Base-by-base conservation (phyloP, 2,329 filamentous ascomycete species). In the Dichotomopilus funicola region DNA sequence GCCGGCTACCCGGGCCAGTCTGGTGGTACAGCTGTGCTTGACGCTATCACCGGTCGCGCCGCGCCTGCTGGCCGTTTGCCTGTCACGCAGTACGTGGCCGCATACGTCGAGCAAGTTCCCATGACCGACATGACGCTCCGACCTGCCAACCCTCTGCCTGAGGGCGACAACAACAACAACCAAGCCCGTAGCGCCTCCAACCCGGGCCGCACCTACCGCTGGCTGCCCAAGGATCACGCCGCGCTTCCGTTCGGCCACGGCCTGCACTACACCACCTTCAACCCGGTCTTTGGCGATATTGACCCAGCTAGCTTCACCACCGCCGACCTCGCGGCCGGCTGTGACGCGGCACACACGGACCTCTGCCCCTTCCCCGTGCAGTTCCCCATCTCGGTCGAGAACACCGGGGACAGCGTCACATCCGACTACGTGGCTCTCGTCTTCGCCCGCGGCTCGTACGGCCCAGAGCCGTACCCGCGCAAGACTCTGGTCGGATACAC, bases 1-100 rank as follows among this genome's bases (percentile, higher is more conserved):
- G 78, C 72, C 0, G 78, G 80, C 0, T 84, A 80, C 57, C 81
- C 82, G 0, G 81, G 81, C 1, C 81, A 85, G 66, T 75, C 77
- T 36, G 82, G 82, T 34, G 82, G 82, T 5, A 68, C 68, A 6
- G 82, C 81, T 0, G 65, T 83, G 5, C 67, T 82, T 33, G 73
- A 82, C 56, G 72, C 83, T 50, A 60, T 85, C 40, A 76, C 73
- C 6, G 82, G 82, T 2, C 70, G 69, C 4, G 67, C 63, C 4
- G 71, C 78, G 0, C 78, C 79, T 0, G 80, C 79, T 5, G 81
- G 78, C 3, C 71, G 81, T 35, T 65, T 83, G 7, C 77, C 80
- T 1, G 71, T 78, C 1, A 84, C 79, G 2, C 76, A 81, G 62
- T 84, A 85, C 59, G 80, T 79, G 0, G 70, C 73, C 0, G 64